Conservation (phyloP, 2,329 filamentous ascomycete genomes). For the Cladosporium oxysporum region DNA sequence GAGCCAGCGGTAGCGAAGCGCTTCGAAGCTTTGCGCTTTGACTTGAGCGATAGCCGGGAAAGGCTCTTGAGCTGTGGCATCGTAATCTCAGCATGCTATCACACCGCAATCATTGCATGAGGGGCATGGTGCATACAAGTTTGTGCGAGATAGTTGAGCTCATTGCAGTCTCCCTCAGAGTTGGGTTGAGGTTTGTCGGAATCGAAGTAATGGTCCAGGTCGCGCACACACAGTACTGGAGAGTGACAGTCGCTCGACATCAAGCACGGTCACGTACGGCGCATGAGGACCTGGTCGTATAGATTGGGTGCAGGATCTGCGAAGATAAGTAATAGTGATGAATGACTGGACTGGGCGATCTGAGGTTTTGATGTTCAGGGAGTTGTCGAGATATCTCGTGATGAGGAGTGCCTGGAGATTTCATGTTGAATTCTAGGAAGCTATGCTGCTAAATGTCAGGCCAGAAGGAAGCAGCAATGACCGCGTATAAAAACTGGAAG, state of each 20-base stretch:
- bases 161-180: neutral
- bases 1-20: constrained; percentile 15
- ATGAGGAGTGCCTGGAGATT: neutral
- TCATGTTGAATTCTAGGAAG: neutral
- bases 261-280: constrained; percentile 1
- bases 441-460: neutral
- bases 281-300: neutral
- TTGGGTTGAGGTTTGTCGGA: neutral
- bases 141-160: neutral
- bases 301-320: neutral
- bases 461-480: neutral
- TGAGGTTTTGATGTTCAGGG: neutral
- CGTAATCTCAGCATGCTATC: neutral
- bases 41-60: constrained; percentile 3
- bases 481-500: neutral
- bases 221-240: constrained; percentile 12
- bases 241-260: constrained; percentile 16
- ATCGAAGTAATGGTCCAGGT: neutral
- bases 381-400: neutral
- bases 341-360: neutral
- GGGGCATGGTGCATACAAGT: neutral
- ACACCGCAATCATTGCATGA: neutral
- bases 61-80: constrained; percentile 16
- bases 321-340: neutral
- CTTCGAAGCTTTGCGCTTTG: neutral